These are phyloP conservation scores for Ceratocystis huliohia DNA, from an alignment of 2,329 filamentous ascomycete species.

Conservation along the genomic window DNA sequence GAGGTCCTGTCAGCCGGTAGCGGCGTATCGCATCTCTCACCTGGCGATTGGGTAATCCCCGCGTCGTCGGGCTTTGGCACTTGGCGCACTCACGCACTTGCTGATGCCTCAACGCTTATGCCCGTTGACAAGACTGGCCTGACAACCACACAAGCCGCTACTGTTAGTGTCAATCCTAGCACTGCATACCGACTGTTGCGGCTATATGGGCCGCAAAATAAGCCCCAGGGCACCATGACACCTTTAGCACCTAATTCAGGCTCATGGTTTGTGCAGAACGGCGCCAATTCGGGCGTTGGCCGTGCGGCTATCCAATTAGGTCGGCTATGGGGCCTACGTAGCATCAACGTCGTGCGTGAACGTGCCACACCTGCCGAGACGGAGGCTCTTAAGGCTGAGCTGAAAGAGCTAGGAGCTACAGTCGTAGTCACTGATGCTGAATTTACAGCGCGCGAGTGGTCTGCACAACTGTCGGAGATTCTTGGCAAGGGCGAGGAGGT, in stretches of 20 bases:
- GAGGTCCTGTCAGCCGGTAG: slow-evolving; percentile 65
- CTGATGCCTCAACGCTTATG: slow-evolving; percentile 44
- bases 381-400: slow-evolving; percentile 41
- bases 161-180: slow-evolving; percentile 82
- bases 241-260: slow-evolving; percentile 39
- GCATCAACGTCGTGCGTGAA: slow-evolving; percentile 76
- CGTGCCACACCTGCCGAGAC: slow-evolving; percentile 53
- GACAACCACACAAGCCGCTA: slow-evolving; percentile 66
- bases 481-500: slow-evolving; percentile 62
- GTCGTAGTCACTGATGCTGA: slow-evolving; percentile 45
- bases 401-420: slow-evolving; percentile 43
- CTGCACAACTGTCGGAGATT: slow-evolving; percentile 42
- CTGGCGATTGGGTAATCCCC: slow-evolving; percentile 92
- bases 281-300: slow-evolving; percentile 87
- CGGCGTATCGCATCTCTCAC: slow-evolving; percentile 40
- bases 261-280: slow-evolving; percentile 95
- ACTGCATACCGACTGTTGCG: slow-evolving; percentile 88
- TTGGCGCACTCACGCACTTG: slow-evolving; percentile 82
- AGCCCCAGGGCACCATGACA: slow-evolving; percentile 33
- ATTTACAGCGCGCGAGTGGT: slow-evolving; percentile 47
- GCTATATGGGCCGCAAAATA: slow-evolving; percentile 47
- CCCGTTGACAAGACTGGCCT: slow-evolving; percentile 60
- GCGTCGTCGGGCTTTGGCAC: slow-evolving; percentile 74
- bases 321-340: slow-evolving; percentile 73
- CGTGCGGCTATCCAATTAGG: slow-evolving; percentile 83